Conservation (phyloP, 768 basidiomycete species). For the Kwoniella bestiolae region DNA sequence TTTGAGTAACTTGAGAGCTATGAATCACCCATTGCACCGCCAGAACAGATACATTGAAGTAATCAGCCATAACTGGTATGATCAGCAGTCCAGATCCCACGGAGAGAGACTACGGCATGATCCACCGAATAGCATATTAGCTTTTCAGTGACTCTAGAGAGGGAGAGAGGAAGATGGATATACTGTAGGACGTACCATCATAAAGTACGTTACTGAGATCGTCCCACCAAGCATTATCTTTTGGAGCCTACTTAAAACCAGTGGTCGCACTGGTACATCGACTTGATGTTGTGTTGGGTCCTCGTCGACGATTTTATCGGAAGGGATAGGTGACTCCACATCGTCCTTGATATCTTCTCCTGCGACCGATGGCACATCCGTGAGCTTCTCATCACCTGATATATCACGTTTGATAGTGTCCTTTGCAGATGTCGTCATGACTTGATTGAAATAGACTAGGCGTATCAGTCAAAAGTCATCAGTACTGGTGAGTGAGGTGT, state of each 20-base stretch:
- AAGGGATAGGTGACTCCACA: neutral
- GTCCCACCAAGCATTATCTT: constrained; percentile 12
- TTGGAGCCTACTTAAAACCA: neutral
- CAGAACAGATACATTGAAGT: neutral
- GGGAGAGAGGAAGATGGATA: neutral
- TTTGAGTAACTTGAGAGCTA: neutral
- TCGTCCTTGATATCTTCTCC: neutral
- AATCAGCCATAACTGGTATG: constrained; percentile 10
- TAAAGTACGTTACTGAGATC: constrained; percentile 6
- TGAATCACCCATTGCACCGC: constrained; percentile 2
- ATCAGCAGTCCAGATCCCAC: constrained; percentile 8
- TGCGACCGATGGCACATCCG: no score
- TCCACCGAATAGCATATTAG: neutral
- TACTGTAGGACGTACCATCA: constrained; percentile 5
- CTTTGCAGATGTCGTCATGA: no score
- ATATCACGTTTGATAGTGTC: no score
- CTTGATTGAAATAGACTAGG: no score
- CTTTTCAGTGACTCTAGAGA: no score
- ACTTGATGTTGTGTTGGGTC: neutral
- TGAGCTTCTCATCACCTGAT: no score
- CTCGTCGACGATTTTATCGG: neutral
- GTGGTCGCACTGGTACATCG: neutral
- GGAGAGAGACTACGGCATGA: neutral
- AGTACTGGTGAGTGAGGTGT: no score
- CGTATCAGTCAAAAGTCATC: no score